Evolutionary conservation across 2,329 filamentous ascomycete species (phyloP), one percentile per base, ranked within the genome.

Genomic region (Madurella fahalii): DNA sequence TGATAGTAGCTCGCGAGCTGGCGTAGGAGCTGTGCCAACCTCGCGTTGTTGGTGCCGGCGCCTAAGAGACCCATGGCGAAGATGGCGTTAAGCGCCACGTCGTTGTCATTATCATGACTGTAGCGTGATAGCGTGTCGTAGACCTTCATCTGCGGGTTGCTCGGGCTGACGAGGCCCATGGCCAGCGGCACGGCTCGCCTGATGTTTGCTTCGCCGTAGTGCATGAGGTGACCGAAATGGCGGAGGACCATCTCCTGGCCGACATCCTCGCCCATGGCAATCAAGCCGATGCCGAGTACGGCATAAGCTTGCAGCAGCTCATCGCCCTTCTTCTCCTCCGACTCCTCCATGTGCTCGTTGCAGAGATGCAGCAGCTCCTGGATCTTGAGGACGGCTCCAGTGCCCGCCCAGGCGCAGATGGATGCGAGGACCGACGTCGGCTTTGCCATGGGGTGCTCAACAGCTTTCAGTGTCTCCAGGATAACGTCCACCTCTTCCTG

Each of bases 401-500:
- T 99, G 54, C 94, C 94, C 47, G 94, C 94, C 91, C 93, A 99
- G 4, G 94, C 94, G 68, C 95, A 99, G 53, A 97, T 95, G 67
- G 96, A 93, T 15, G 92, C 91, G 58, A 99, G 82, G 5, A 97
- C 90, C 1, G 90, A 89, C 1, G 93, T 96, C n/a, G 94, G 89
- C 73, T 94, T 94, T 17, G 92, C 90, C 85, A 96, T 95, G 20
- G 94, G 93, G 69, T 97, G 93, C 61, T 97, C 92, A 51, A 97
- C 91, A 25, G 89, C 94, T 77, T 97, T 99, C 53, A 99, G 81
- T 0, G 94, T 96, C 75, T 99, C 94, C 32, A 97, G 76, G 61
- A 97, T 92, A 54, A 97, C 93, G 66, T 99, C 94, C n/a, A 97
- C 94, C 71, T 97, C 93, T 71, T 99, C 94, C 73, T 99, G 94